Evolutionary conservation across 805 yeast species (phyloP).

Genomic region (Schwanniomyces pseudopolymorphus): DNA sequence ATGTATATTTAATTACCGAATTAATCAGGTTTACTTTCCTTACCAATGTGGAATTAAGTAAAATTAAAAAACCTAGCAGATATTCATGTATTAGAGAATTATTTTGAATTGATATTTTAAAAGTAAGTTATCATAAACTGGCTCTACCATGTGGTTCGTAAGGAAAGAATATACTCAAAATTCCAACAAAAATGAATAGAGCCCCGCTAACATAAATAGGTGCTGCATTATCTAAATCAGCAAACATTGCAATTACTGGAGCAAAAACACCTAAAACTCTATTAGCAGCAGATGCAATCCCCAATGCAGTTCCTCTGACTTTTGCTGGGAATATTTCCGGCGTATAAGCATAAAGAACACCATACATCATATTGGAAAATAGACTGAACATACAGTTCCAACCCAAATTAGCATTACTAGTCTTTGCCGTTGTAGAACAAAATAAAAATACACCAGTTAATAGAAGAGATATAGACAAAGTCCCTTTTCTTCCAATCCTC

Average conservation of each 20-base stretch:
- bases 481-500: constrained; percentile 55
- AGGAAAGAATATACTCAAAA: constrained; percentile 27
- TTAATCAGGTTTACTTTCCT: no score
- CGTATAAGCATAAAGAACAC: constrained; percentile 62
- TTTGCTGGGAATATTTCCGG: constrained; percentile 59
- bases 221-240: constrained; percentile 53
- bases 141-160: constrained; percentile 26
- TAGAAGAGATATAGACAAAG: constrained; percentile 51
- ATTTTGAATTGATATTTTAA: no score
- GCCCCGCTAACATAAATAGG: constrained; percentile 66
- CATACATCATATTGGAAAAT: constrained; percentile 56
- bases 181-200: constrained; percentile 46
- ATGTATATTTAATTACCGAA: no score
- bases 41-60: no score
- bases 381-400: constrained; percentile 49
- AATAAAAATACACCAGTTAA: constrained; percentile 58
- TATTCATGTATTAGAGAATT: no score
- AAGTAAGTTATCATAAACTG: constrained; percentile 7
- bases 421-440: constrained; percentile 61
- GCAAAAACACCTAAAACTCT: constrained; percentile 56
- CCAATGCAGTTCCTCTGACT: constrained; percentile 57
- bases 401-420: constrained; percentile 43
- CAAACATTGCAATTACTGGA: constrained; percentile 56
- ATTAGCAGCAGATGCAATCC: constrained; percentile 54
- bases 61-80: no score